Base-by-base conservation (phyloP, 1,284 basidiomycete genomes). In the Trametes pubescens region DNA sequence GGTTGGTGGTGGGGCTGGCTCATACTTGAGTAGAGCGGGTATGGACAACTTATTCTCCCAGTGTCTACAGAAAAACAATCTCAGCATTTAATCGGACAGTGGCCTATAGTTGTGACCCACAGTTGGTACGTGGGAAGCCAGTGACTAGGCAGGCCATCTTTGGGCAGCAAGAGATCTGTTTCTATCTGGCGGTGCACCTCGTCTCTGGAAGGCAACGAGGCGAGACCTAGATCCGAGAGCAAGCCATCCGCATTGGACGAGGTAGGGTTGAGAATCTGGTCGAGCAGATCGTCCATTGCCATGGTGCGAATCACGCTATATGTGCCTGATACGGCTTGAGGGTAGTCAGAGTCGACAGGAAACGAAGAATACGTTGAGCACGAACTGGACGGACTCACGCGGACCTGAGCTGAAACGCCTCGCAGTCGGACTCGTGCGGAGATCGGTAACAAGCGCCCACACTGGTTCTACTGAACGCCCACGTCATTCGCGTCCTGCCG, bases 1-100 rank as follows among this genome's bases (percentile, higher is more conserved):
- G 26, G 95, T 95, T 1, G 95, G 91, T 0, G 92, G 86, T 16
- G 90, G 87, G 2, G 91, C 87, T 1, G 93, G 92, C 48, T 84
- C 77, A 18, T 87, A 81, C 4, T 81, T 80, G 49, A 95, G 79
- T 43, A 93, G 77, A 7, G 87, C 85, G 10, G 89, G 85, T 62
- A 91, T 79, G 16, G 82, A 82, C 29, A 90, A 74, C 57, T 82
- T 77, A 65, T 84, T 80, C 55, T 90, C 84, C 92, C 92, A 94
- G 62, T 90, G 86, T 73, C 92, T 94, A 72, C 40, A 66, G 16
- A 7, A 46, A 22, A 26, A 21, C 32, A 24, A 48, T 14, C 38
- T 47, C 24, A 48, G 18, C n/a, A 21, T 46, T 26, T 51, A 4
- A 49, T 57, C 76, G 73, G 40, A 43, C 16, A n/a, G 38, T 62